phyloP scores from a whole-genome alignment of 352 stramenopile genomes.

The Thalassiosira mediterranea region DNA sequence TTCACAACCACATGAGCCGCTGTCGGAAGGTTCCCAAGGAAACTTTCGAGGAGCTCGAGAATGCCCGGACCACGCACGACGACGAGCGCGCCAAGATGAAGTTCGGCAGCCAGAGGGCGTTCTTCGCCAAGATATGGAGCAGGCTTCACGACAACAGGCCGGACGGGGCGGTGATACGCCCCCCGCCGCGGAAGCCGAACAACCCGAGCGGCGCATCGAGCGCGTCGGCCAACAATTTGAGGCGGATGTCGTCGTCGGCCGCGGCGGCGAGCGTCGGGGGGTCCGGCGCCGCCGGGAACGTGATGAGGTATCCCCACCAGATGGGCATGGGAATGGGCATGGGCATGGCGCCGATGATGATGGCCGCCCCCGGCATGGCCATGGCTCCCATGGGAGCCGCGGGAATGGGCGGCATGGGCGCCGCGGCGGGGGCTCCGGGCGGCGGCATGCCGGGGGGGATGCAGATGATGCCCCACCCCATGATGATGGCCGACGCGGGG shows the following conservation, averaged over 20 bases:
- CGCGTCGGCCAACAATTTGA: background rate
- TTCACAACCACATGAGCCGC: slow-evolving; percentile 50
- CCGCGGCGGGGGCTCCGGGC: background rate
- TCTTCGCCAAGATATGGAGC: slow-evolving; percentile 80
- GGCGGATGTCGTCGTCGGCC: background rate
- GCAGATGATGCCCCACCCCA: slow-evolving; percentile 20
- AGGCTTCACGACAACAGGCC: slow-evolving; percentile 54
- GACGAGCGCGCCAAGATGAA: slow-evolving; percentile 37
- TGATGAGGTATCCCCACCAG: background rate
- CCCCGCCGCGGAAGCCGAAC: slow-evolving; percentile 5
- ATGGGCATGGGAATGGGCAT: slow-evolving; percentile 10
- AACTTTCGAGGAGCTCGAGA: background rate
- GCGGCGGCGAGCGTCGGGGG: background rate
- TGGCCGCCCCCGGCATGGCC: background rate
- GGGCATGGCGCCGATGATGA: slow-evolving; percentile 10
- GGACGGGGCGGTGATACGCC: slow-evolving; percentile 1
- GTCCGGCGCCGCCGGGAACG: slow-evolving; percentile 4
- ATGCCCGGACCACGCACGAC: background rate
- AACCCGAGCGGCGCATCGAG: background rate
- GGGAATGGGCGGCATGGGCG: slow-evolving; percentile 3
- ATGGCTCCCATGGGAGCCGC: slow-evolving; percentile 2
- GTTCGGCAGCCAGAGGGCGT: slow-evolving; percentile 82
- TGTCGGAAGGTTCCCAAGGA: slow-evolving; percentile 22
- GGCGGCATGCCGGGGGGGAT: slow-evolving; percentile 1
- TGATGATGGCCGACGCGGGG: slow-evolving; percentile 7